Conservation (phyloP, 768 basidiomycete species). For the Crepidotus variabilis region DNA sequence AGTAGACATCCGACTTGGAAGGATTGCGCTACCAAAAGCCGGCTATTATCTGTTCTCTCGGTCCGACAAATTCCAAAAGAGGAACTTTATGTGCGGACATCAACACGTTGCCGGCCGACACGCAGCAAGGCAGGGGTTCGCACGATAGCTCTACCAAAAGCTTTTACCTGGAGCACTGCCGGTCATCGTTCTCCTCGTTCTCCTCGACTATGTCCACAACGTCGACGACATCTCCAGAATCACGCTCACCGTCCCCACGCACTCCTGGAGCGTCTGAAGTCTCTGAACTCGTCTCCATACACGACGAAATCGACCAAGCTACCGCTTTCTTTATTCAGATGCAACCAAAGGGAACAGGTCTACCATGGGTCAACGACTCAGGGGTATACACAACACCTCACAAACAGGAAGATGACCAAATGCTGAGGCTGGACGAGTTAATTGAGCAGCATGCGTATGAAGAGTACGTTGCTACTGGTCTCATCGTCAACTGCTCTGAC, state of each 20-base stretch:
- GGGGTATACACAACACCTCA: conserved; percentile 31
- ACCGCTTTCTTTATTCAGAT: conserved; percentile 58
- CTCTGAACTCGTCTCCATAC: conserved; percentile 46
- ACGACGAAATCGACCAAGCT: conserved; percentile 41
- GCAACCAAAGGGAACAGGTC: conserved; percentile 36
- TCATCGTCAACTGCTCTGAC: conserved; percentile 5
- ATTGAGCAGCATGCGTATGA: conserved; percentile 74
- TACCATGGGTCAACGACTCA: conserved; percentile 41
- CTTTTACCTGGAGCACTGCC: conserved; percentile 11
- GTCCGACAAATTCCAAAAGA: too few species aligned
- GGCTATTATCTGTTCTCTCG: too few species aligned
- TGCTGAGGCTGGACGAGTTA: conserved; percentile 69
- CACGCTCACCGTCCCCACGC: conserved; percentile 69
- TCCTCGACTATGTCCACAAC: conserved; percentile 53
- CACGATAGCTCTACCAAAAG: conserved; percentile 11
- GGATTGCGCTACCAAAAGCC: too few species aligned
- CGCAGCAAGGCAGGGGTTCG: conserved; percentile 5
- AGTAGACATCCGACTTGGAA: too few species aligned
- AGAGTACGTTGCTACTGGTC: conserved; percentile 45
- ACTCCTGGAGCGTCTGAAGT: conserved; percentile 64
- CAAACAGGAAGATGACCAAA: conserved; percentile 49
- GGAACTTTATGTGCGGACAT: too few species aligned
- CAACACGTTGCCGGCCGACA: background rate
- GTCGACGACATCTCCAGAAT: conserved; percentile 48
- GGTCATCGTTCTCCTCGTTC: conserved; percentile 11